Conservation (phyloP, 164 flowering plant genomes). For the Chimonanthus praecox region DNA sequence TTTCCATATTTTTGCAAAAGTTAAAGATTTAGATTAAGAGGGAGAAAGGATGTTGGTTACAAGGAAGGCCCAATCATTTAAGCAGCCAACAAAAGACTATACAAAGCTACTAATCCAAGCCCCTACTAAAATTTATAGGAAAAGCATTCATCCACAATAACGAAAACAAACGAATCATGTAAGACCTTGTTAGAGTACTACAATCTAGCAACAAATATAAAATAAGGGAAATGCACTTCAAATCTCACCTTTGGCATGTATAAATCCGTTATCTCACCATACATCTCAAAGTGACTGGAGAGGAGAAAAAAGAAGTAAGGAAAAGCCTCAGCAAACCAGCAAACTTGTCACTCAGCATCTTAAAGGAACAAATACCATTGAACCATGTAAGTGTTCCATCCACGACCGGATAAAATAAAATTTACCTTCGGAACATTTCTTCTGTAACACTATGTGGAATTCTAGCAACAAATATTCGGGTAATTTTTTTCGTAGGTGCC, state of each 20-base stretch:
- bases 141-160: too few relatives aligned
- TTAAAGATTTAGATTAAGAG: too few relatives aligned
- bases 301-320: not conserved
- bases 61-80: too few relatives aligned
- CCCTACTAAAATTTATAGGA: too few relatives aligned
- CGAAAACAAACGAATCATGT: too few relatives aligned
- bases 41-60: too few relatives aligned
- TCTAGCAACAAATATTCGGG: constrained; percentile 85
- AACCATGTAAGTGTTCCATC: not conserved
- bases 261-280: constrained; percentile 89
- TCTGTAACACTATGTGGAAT: constrained; percentile 70
- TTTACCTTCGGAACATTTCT: constrained; percentile 55
- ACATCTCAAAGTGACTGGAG: constrained; percentile 88
- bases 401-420: not conserved
- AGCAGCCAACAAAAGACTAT: too few relatives aligned
- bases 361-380: not conserved
- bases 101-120: too few relatives aligned
- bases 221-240: not conserved
- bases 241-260: constrained; percentile 95
- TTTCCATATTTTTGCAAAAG: too few relatives aligned
- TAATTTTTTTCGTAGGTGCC: constrained; percentile 58
- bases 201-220: not conserved
- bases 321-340: not conserved
- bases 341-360: not conserved
- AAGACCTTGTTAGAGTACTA: too few relatives aligned